A percentile compares a stretch with the other conserved stretches of the same genome.
Evolutionary conservation across 768 basidiomycete species (phyloP).

Genomic region (Paxillus rubicundulus): DNA sequence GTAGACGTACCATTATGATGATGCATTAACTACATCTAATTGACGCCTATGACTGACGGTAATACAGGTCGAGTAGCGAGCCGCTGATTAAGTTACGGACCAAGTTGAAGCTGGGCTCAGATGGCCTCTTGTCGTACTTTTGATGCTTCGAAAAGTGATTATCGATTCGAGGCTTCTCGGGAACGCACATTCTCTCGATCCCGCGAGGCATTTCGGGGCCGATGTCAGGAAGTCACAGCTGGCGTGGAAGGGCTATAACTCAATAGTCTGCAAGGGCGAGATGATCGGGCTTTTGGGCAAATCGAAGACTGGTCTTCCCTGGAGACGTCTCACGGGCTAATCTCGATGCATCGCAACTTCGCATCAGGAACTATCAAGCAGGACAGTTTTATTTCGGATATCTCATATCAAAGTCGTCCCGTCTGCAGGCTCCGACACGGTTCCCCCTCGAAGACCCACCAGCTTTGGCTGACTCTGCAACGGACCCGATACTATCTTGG

Average conservation of each 20-base stretch:
- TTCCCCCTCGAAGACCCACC: not conserved
- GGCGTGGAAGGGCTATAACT: not conserved
- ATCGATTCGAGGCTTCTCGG: no score
- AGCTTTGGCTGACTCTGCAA: not conserved
- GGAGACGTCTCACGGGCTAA: conserved; percentile 14
- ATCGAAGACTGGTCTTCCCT: conserved; percentile 9
- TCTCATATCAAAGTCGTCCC: not conserved
- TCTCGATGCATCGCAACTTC: conserved; percentile 18
- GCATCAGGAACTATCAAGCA: conserved; percentile 20
- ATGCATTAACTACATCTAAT: no score
- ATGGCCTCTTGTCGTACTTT: no score
- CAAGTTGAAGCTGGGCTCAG: no score
- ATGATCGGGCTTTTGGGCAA: conserved; percentile 16
- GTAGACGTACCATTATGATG: no score
- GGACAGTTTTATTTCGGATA: conserved; percentile 9
- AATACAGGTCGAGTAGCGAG: no score
- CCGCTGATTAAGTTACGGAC: no score
- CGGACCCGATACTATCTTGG: not conserved
- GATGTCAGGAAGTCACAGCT: no score
- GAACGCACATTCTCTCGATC: no score
- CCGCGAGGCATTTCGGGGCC: no score
- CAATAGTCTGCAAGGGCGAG: not conserved
- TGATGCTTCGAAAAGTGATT: no score
- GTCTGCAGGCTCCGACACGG: not conserved
- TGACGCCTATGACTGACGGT: no score